These are phyloP conservation scores for Hebeloma cylindrosporum DNA, from an alignment of 768 basidiomycete species.

Conservation along the genomic window DNA sequence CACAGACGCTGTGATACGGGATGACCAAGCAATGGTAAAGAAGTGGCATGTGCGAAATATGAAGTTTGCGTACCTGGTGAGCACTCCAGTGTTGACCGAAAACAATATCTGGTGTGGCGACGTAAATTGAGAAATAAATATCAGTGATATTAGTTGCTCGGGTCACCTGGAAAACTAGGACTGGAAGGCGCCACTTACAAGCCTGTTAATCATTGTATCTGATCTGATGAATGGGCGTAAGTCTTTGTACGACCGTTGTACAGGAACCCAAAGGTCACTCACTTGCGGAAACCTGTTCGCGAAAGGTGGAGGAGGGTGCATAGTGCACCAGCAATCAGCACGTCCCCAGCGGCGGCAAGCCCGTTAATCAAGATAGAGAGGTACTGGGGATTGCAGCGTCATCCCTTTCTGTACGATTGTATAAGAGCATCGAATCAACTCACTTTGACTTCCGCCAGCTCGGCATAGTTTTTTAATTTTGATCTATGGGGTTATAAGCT, in stretches of 20 bases:
- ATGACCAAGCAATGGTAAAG: too few relatives aligned
- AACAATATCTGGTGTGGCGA: conserved; percentile 45
- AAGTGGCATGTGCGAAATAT: neutral
- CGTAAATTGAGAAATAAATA: neutral
- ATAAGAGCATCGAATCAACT: too few relatives aligned
- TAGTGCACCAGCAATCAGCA: conserved; percentile 42
- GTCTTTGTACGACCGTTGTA: neutral
- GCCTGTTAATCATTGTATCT: conserved; percentile 44
- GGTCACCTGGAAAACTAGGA: too few relatives aligned
- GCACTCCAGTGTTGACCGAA: conserved; percentile 41
- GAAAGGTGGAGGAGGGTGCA: conserved; percentile 39
- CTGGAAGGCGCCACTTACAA: conserved; percentile 28
- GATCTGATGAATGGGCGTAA: conserved; percentile 33
- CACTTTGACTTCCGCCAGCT: conserved; percentile 38
- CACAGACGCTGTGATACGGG: conserved; percentile 42
- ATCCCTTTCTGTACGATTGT: too few relatives aligned
- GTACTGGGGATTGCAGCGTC: conserved; percentile 20
- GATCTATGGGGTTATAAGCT: conserved; percentile 23
- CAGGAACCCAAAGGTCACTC: neutral
- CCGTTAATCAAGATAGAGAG: conserved; percentile 45
- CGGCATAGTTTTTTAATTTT: conserved; percentile 31
- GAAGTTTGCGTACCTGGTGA: conserved; percentile 30
- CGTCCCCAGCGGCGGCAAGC: conserved; percentile 41
- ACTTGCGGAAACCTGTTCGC: conserved; percentile 48
- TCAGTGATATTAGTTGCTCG: neutral